phyloP scores from a whole-genome alignment of 805 yeast genomes.

The Yarrowia sp. region DNA sequence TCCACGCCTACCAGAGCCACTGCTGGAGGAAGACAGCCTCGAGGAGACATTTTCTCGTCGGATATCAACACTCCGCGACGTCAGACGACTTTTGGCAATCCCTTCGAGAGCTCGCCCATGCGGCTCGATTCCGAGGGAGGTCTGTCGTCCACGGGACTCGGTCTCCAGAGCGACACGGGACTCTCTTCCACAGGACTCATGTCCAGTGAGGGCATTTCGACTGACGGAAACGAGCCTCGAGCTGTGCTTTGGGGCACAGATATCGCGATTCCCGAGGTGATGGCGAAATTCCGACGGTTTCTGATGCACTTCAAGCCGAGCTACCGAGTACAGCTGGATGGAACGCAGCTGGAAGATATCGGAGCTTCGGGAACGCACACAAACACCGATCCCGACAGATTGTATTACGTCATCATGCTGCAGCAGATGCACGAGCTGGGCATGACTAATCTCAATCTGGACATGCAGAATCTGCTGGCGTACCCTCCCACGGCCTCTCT shows the following conservation, averaged over 20 bases:
- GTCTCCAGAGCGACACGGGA: neutral
- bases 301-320: slow-evolving; percentile 82
- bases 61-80: slow-evolving; percentile 74
- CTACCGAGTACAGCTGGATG: slow-evolving; percentile 66
- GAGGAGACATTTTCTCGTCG: slow-evolving; percentile 80
- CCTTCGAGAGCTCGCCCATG: slow-evolving; percentile 31
- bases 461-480: slow-evolving; percentile 77
- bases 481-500: slow-evolving; percentile 77
- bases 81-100: slow-evolving; percentile 51
- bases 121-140: slow-evolving; percentile 16
- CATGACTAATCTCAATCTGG: slow-evolving; percentile 81
- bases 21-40: slow-evolving; percentile 49
- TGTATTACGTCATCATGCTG: slow-evolving; percentile 75
- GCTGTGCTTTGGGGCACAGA: slow-evolving; percentile 99
- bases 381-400: slow-evolving; percentile 64
- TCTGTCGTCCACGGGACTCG: slow-evolving; percentile 5
- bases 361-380: slow-evolving; percentile 46
- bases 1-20: slow-evolving; percentile 17
- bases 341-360: slow-evolving; percentile 46
- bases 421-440: slow-evolving; percentile 80
- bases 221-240: slow-evolving; percentile 69
- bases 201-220: slow-evolving; percentile 6
- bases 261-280: slow-evolving; percentile 88
- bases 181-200: neutral
- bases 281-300: slow-evolving; percentile 79